Evolutionary conservation across 208 protist genomes (phyloP), one percentile per base, ranked within the genome.

Genomic region (Trypanosoma scelopori): DNA sequence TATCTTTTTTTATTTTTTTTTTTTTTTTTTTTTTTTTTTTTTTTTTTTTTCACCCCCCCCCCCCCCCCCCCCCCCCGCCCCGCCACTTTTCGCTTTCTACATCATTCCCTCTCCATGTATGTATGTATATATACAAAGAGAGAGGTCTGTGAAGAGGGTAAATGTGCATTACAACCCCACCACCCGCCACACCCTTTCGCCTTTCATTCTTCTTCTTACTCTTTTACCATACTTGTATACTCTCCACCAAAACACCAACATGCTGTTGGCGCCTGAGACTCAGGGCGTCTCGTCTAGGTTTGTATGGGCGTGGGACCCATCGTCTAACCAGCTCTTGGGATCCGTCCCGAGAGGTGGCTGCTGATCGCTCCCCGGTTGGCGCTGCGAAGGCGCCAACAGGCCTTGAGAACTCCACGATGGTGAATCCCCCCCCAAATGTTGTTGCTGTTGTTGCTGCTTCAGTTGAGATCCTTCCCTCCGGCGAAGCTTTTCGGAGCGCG

Each of bases 331-430:
- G 47, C 88, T 74, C 52, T 63, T 77, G 53, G 86, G 89, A 63
- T 87, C 81, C 12, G 86, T 86, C 30, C 89, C 89, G 22, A 92
- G 81, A 35, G 89, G 84, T 5, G 89, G 89, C 74, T 95, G 89
- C 57, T 92, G 85, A 60, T 77, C 72, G 62, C 56, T 59, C 57
- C 79, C 69, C 58, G 81, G 79, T 15, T 23, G 51, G 12, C 48
- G 60, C 47, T 42, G 52, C 11, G 69, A 63, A 35, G 47, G 28
- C 22, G 66, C 46, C 7, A 59, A 46, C 4, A 28, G 25, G 11
- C 41, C 27, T 35, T 49, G 20, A 37, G 39, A 25, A 20, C 37
- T 22, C 15, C 50, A 51, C 35, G 64, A 37, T 30, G 64, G 55
- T 37, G 62, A 51, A 42, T 66, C n/a, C n/a, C n/a, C n/a, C n/a